Conservation (phyloP, 2,329 filamentous ascomycete genomes). For the Nemania sp. region DNA sequence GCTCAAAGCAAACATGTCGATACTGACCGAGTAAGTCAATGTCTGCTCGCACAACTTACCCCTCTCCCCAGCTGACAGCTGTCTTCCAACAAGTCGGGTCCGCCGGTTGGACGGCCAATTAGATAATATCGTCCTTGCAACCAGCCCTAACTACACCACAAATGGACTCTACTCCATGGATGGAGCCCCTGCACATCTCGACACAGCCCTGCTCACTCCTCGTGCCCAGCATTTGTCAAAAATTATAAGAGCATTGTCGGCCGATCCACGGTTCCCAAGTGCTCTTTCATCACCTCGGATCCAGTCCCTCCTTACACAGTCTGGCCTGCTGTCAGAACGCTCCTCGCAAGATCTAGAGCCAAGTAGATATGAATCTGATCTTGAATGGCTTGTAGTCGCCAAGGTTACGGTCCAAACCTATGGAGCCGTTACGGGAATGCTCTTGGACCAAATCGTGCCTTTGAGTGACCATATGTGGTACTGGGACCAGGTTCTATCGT, state of each 20-base stretch:
- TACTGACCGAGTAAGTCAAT: slow-evolving; percentile 52
- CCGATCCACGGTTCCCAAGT: slow-evolving; percentile 65
- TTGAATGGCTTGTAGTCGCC: slow-evolving; percentile 88
- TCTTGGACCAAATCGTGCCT: slow-evolving; percentile 81
- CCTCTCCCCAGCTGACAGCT: slow-evolving; percentile 18
- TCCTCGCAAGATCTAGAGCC: slow-evolving; percentile 31
- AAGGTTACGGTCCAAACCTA: slow-evolving; percentile 94
- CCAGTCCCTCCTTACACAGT: slow-evolving; percentile 63
- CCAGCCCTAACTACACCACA: slow-evolving; percentile 49
- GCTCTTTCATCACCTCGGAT: slow-evolving; percentile 65
- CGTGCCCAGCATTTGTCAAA: slow-evolving; percentile 65
- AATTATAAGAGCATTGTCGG: slow-evolving; percentile 72
- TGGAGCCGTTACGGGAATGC: slow-evolving; percentile 73
- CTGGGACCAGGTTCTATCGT: slow-evolving; percentile 87
- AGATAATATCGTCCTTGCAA: slow-evolving; percentile 61
- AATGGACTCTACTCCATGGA: slow-evolving; percentile 37
- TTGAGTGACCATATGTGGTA: slow-evolving; percentile 90
- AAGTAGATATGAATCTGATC: slow-evolving; percentile 69
- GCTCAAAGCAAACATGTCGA: slow-evolving; percentile 44
- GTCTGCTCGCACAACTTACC: slow-evolving; percentile 17
- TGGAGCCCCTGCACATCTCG: slow-evolving; percentile 47
- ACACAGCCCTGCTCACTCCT: slow-evolving; percentile 55
- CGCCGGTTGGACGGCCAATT: slow-evolving; percentile 67
- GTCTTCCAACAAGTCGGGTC: slow-evolving; percentile 49
- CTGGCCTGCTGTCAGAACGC: slow-evolving; percentile 52